Percentiles rank a stretch among this genome's conserved stretches.
Evolutionary conservation across 1,284 basidiomycete species (phyloP).

Genomic region (Trametes hirsuta): DNA sequence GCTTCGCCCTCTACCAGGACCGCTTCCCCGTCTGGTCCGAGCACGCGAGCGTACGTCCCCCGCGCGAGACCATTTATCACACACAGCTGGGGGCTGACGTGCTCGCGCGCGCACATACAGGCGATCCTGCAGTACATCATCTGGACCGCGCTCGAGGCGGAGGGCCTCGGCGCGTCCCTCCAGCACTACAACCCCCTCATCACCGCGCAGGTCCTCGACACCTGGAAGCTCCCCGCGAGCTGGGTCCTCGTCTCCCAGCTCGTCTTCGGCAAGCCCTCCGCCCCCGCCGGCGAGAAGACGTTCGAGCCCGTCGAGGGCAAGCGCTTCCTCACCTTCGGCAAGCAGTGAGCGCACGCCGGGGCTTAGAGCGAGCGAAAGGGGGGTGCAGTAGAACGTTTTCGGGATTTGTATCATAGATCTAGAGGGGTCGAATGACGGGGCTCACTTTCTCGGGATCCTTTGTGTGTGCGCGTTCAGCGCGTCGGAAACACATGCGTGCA

Average conservation of each 20-base stretch:
- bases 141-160: conserved; percentile 31
- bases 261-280: conserved; percentile 29
- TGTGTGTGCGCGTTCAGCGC: too few species aligned
- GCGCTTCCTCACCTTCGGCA: conserved; percentile 30
- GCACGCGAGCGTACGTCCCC: conserved; percentile 24
- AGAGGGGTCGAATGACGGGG: too few species aligned
- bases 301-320: conserved; percentile 29
- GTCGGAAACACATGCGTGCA: too few species aligned
- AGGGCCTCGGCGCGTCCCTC: conserved; percentile 31
- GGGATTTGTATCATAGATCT: too few species aligned
- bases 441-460: too few species aligned
- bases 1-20: conserved; percentile 30
- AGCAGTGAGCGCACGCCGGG: conserved; percentile 4
- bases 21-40: conserved; percentile 30
- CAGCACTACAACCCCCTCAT: conserved; percentile 35
- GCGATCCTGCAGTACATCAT: conserved; percentile 31
- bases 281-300: conserved; percentile 25
- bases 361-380: too few species aligned
- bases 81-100: neutral
- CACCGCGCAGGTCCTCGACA: conserved; percentile 24
- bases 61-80: neutral
- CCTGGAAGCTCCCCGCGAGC: conserved; percentile 28
- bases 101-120: conserved; percentile 3
- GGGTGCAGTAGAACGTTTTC: too few species aligned
- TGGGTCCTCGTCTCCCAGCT: conserved; percentile 30